Conservation (phyloP, 805 yeast genomes). For the Cyberlindnera bimundalis region DNA sequence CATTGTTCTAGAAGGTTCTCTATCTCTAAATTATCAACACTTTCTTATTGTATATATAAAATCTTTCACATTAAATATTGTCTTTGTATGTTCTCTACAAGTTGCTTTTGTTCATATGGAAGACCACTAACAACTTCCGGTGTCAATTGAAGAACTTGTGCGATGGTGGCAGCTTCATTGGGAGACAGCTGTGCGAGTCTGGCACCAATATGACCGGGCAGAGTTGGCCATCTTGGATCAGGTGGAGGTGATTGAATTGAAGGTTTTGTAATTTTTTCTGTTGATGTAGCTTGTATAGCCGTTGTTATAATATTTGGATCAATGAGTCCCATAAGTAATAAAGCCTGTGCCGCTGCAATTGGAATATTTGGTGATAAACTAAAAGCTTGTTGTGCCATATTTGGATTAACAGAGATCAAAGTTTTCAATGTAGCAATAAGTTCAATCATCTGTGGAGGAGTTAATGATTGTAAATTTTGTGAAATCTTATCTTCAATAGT, state of each 20-base stretch:
- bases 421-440: slow-evolving; percentile 63
- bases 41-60: too few species aligned
- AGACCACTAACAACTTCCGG: slow-evolving; percentile 25
- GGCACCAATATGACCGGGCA: slow-evolving; percentile 45
- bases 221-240: slow-evolving; percentile 43
- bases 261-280: slow-evolving; percentile 3
- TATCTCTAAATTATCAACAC: too few species aligned
- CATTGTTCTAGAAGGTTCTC: too few species aligned
- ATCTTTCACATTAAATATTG: too few species aligned
- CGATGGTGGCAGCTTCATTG: slow-evolving; percentile 54
- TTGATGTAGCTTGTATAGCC: slow-evolving; percentile 33
- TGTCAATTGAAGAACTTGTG: slow-evolving; percentile 44
- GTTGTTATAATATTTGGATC: slow-evolving; percentile 65
- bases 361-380: slow-evolving; percentile 55
- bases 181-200: slow-evolving; percentile 51
- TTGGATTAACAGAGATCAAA: slow-evolving; percentile 30
- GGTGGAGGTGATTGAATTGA: slow-evolving; percentile 11
- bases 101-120: slow-evolving; percentile 15
- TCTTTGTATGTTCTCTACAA: slow-evolving; percentile 12
- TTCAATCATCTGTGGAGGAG: slow-evolving; percentile 70
- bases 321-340: slow-evolving; percentile 72
- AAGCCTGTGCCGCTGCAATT: slow-evolving; percentile 67
- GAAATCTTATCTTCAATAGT: slow-evolving; percentile 55
- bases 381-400: slow-evolving; percentile 51
- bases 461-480: slow-evolving; percentile 56